Conservation (phyloP, 2,329 filamentous ascomycete species). For the Ilyonectria robusta region DNA sequence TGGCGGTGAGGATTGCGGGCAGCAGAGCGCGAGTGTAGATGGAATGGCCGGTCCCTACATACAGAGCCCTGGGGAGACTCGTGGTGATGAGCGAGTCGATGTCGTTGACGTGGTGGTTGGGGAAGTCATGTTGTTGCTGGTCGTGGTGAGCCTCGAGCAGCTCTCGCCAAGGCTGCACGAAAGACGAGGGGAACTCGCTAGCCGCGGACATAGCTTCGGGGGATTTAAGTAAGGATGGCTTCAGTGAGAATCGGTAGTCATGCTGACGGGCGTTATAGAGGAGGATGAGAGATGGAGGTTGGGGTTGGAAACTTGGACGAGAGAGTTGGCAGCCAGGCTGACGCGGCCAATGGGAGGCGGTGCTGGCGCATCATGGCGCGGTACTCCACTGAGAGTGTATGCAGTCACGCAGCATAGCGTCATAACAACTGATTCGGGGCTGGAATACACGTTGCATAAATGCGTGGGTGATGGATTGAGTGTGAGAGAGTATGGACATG, state of each 20-base stretch:
- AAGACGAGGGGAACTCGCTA: slow-evolving; percentile 53
- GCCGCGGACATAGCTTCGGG: slow-evolving; percentile 26
- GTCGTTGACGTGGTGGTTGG: slow-evolving; percentile 62
- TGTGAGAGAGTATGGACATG: not conserved
- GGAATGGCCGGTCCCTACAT: slow-evolving; percentile 70
- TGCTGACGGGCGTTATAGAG: not conserved
- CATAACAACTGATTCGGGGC: not conserved
- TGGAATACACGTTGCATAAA: not conserved
- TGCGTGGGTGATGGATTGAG: not conserved
- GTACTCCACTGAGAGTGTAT: not conserved
- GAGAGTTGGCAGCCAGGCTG: not conserved
- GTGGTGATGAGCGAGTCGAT: slow-evolving; percentile 63
- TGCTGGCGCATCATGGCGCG: not conserved
- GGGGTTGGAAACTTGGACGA: not conserved
- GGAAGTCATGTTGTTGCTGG: slow-evolving; percentile 60
- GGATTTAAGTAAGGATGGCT: not conserved
- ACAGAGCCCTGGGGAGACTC: slow-evolving; percentile 63
- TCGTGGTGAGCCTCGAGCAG: slow-evolving; percentile 50
- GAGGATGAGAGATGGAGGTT: not conserved
- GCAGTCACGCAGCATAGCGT: not conserved
- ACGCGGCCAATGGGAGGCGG: not conserved
- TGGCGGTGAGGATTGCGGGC: slow-evolving; percentile 72
- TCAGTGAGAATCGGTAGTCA: not conserved
- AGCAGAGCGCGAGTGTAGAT: slow-evolving; percentile 70
- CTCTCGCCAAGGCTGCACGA: slow-evolving; percentile 56